Conservation (phyloP, 2,329 filamentous ascomycete genomes). For the Claviceps humidiphila region DNA sequence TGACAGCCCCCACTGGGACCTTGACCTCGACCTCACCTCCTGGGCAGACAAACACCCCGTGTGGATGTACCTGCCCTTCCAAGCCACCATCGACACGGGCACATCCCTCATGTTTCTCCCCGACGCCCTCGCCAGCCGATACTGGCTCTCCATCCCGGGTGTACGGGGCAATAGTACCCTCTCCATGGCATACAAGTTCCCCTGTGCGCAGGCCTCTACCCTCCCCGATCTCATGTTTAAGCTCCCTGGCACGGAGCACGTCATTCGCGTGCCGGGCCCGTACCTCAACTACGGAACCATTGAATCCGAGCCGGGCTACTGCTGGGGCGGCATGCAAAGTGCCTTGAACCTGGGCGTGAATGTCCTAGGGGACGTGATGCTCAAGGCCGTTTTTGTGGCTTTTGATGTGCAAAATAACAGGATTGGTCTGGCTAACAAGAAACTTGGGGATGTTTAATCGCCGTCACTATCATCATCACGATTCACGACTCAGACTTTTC, state of each 20-base stretch:
- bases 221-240: slow-evolving; percentile 46
- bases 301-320: slow-evolving; percentile 36
- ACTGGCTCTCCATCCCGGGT: slow-evolving; percentile 42
- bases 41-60: slow-evolving; percentile 32
- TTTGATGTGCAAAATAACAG: slow-evolving; percentile 41
- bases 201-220: slow-evolving; percentile 36
- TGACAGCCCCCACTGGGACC: slow-evolving; percentile 25
- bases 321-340: slow-evolving; percentile 66
- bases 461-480: neutral
- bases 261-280: slow-evolving; percentile 39
- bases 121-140: slow-evolving; percentile 39
- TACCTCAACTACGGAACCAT: slow-evolving; percentile 42
- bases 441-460: slow-evolving; percentile 13
- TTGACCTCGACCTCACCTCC: slow-evolving; percentile 34
- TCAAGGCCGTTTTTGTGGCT: slow-evolving; percentile 65
- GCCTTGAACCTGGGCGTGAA: slow-evolving; percentile 32
- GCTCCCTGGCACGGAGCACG: slow-evolving; percentile 34
- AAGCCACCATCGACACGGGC: slow-evolving; percentile 54
- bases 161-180: slow-evolving; percentile 33
- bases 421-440: slow-evolving; percentile 32
- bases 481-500: neutral
- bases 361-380: slow-evolving; percentile 67
- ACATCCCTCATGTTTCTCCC: slow-evolving; percentile 53
- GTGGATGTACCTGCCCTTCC: slow-evolving; percentile 33
- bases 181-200: slow-evolving; percentile 40